Percentiles rank a stretch among this genome's conserved stretches.
phyloP scores from a whole-genome alignment of 2,329 filamentous ascomycete genomes.

The Furcasterigmium furcatum region DNA sequence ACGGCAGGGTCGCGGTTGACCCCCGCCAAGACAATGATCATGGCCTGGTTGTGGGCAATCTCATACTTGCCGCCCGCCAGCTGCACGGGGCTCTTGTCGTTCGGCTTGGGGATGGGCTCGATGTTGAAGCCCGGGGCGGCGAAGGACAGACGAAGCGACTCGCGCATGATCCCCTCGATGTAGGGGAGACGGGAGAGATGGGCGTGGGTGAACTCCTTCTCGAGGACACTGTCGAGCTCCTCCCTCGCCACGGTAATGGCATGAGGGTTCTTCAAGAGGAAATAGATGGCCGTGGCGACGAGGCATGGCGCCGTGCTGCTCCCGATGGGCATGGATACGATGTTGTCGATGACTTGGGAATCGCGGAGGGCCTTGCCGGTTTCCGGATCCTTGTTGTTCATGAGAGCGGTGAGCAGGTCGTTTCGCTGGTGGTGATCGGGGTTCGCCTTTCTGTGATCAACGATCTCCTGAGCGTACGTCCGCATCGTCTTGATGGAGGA shows the following conservation, averaged over 20 bases:
- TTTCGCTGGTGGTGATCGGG: constrained; percentile 52
- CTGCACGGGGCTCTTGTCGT: constrained; percentile 40
- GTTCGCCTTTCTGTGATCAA: constrained; percentile 51
- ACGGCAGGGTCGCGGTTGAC: constrained; percentile 46
- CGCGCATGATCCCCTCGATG: constrained; percentile 49
- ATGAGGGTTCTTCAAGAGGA: constrained; percentile 47
- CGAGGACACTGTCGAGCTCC: constrained; percentile 47
- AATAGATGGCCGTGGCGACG: constrained; percentile 42
- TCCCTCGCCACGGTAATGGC: constrained; percentile 44
- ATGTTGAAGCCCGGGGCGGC: constrained; percentile 55
- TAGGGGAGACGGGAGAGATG: constrained; percentile 51
- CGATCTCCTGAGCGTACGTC: constrained; percentile 51
- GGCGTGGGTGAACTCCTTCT: constrained; percentile 37
- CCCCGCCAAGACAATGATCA: constrained; percentile 47
- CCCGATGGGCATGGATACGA: constrained; percentile 64
- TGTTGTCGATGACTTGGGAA: constrained; percentile 62
- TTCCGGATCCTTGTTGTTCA: constrained; percentile 57
- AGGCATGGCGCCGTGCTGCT: constrained; percentile 45
- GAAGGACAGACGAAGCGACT: constrained; percentile 51
- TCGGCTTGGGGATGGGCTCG: constrained; percentile 38
- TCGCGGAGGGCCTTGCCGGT: constrained; percentile 57
- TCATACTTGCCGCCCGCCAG: constrained; percentile 46
- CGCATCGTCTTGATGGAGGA: constrained; percentile 51
- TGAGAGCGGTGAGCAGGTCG: constrained; percentile 58
- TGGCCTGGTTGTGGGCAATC: constrained; percentile 42